Percentiles rank a stretch among this genome's conserved stretches.
Evolutionary conservation across 2,329 filamentous ascomycete genomes (phyloP).

Genomic region (Truncatella angustata): DNA sequence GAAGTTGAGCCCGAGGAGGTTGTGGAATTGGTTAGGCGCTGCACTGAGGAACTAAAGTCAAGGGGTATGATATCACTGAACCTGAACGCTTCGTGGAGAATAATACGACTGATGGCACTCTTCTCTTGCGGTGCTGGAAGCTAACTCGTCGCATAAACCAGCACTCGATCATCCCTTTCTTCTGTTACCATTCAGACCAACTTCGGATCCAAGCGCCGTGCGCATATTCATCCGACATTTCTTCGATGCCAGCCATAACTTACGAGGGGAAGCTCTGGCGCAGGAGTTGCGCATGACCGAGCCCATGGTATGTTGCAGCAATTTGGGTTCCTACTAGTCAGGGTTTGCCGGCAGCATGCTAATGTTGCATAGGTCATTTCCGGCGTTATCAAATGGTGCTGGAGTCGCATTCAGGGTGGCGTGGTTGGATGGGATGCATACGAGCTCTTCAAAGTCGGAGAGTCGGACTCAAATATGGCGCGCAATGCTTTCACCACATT

Average conservation of each 20-base stretch:
- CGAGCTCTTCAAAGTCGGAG: slow-evolving; percentile 91
- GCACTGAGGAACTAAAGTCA: slow-evolving; percentile 88
- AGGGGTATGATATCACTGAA: slow-evolving; percentile 67
- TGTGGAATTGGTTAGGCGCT: slow-evolving; percentile 79
- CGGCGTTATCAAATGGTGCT: slow-evolving; percentile 97
- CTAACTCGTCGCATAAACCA: slow-evolving; percentile 33
- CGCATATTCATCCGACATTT: slow-evolving; percentile 91
- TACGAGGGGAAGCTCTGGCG: slow-evolving; percentile 67
- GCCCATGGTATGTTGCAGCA: slow-evolving; percentile 69
- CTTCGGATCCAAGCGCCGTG: slow-evolving; percentile 86
- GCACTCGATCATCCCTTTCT: slow-evolving; percentile 90
- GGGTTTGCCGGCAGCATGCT: slow-evolving; percentile 13
- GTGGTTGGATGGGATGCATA: slow-evolving; percentile 97
- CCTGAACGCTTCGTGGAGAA: neutral
- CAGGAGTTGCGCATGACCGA: slow-evolving; percentile 92
- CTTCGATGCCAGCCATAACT: slow-evolving; percentile 68
- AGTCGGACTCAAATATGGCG: slow-evolving; percentile 88
- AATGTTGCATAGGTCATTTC: slow-evolving; percentile 69
- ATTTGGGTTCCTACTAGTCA: neutral
- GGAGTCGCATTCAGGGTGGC: slow-evolving; percentile 86
- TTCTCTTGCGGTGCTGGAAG: neutral
- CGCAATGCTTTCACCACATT: slow-evolving; percentile 95
- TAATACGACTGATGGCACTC: neutral
- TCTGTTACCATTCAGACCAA: slow-evolving; percentile 89
- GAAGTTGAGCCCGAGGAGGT: slow-evolving; percentile 87